phyloP scores from a whole-genome alignment of 331 rosid genomes.

The Malus hybrid region DNA sequence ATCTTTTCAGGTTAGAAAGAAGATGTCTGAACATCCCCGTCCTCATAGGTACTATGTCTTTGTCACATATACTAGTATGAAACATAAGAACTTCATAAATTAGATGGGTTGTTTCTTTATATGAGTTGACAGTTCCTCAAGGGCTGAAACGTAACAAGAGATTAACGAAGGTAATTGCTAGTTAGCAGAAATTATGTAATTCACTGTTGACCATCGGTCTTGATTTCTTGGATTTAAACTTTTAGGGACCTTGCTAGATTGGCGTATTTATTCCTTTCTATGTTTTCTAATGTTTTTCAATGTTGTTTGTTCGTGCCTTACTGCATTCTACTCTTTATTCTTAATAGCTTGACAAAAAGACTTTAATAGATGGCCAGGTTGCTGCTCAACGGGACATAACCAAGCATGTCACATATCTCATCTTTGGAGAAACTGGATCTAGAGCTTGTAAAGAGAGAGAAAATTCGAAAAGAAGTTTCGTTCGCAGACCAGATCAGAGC shows the following conservation, averaged over 20 bases:
- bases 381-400: slow-evolving; percentile 20
- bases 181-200: background rate
- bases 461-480: slow-evolving; percentile 39
- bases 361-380: slow-evolving; percentile 18
- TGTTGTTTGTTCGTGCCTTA: background rate
- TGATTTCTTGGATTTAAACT: background rate
- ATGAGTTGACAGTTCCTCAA: slow-evolving; percentile 8
- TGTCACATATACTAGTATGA: background rate
- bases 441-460: slow-evolving; percentile 54
- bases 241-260: background rate
- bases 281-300: background rate
- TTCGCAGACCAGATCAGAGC: slow-evolving; percentile 80
- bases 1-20: slow-evolving; percentile 61
- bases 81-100: background rate
- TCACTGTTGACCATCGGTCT: background rate
- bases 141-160: slow-evolving; percentile 30
- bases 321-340: slow-evolving; percentile 12
- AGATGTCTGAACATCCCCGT: slow-evolving; percentile 54
- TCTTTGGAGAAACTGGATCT: slow-evolving; percentile 49
- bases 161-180: slow-evolving; percentile 41
- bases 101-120: background rate
- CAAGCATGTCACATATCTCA: slow-evolving; percentile 24
- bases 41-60: background rate
- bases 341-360: slow-evolving; percentile 38
- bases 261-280: background rate